Base-by-base conservation (phyloP, 345 rosid genomes). In the Rhizophora apiculata region DNA sequence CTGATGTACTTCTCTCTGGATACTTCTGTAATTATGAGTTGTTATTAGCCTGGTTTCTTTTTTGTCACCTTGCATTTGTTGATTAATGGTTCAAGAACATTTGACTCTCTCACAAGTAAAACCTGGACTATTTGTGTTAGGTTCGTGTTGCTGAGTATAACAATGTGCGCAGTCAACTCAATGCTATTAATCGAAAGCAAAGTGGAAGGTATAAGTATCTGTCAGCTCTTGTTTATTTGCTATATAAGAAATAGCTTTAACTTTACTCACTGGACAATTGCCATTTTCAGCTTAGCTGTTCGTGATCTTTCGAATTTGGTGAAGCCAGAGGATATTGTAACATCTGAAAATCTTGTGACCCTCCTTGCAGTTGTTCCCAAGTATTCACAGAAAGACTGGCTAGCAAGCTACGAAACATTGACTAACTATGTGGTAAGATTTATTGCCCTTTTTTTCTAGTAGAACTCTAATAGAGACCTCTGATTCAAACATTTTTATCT, bases 381-480 rank as follows among this genome's bases (percentile, higher is more conserved):
- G 79, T 96, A 96, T 76, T 96, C 99, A 4, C 99, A 96, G 78
- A 96, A 96, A 82, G 99, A 96, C 69, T 96, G 99, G 99, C 72
- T 92, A 72, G 89, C 92, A 58, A 87, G 83, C 79, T 96, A 96
- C 58, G 99, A 96, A 81, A 90, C 93, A 29, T 84, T 96, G 84
- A 88, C 98, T 54, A 83, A 68, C 65, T 96, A 89, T 79, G 98
- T 96, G 91, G 99, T 96, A 88, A 82, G 83, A 59, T 73, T 51
- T 72, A 9, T 68, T 71, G 30, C 13, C 13, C 30, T 24, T 70
- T 67, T 37, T 6, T 48, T 57, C 10, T 46, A 56, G 49, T 34
- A 29, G 59, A 62, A 49, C 52, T 4, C 60, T 26, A 39, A 22
- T 27, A n/a, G 22, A 36, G 16, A 65, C 10, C 29, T 2, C 53